Conservation (phyloP, 495 filamentous ascomycete genomes). For the Neurospora sp. region DNA sequence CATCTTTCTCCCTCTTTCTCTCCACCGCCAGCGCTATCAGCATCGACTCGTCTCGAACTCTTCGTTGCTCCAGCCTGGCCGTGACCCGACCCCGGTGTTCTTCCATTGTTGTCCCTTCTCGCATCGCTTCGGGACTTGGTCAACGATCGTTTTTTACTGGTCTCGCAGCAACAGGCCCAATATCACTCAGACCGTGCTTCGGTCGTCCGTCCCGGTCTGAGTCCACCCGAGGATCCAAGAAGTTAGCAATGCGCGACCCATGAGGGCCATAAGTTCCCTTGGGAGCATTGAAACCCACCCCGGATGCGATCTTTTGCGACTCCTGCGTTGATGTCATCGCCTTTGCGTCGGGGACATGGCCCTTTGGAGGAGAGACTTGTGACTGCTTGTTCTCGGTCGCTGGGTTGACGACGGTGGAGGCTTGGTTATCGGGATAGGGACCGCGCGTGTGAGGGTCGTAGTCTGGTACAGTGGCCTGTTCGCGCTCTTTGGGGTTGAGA, state of each 20-base stretch:
- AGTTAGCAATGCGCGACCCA: conserved; percentile 27
- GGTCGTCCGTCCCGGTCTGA: conserved; percentile 21
- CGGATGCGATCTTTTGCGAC: conserved; percentile 6
- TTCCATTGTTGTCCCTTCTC: background rate
- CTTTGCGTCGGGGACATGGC: background rate
- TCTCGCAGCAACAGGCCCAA: conserved; percentile 1
- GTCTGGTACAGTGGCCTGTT: conserved; percentile 12
- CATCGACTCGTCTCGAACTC: background rate
- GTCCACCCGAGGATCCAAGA: conserved; percentile 31
- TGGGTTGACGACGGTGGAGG: background rate
- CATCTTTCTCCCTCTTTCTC: background rate
- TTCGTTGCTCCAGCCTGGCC: background rate
- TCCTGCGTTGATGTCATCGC: background rate
- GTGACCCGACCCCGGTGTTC: background rate
- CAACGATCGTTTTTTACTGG: background rate
- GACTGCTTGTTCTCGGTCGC: background rate
- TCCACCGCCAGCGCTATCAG: background rate
- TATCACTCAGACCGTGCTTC: conserved; percentile 5
- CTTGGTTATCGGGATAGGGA: conserved; percentile 11
- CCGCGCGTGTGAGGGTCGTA: conserved; percentile 15
- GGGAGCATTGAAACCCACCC: conserved; percentile 12
- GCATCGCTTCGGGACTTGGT: background rate
- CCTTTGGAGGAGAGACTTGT: conserved; percentile 1
- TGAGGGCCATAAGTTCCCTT: conserved; percentile 31
- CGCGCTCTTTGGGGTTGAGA: conserved; percentile 14